Base-by-base conservation (phyloP, 139 green algal genomes). In the Asterochloris sp. region DNA sequence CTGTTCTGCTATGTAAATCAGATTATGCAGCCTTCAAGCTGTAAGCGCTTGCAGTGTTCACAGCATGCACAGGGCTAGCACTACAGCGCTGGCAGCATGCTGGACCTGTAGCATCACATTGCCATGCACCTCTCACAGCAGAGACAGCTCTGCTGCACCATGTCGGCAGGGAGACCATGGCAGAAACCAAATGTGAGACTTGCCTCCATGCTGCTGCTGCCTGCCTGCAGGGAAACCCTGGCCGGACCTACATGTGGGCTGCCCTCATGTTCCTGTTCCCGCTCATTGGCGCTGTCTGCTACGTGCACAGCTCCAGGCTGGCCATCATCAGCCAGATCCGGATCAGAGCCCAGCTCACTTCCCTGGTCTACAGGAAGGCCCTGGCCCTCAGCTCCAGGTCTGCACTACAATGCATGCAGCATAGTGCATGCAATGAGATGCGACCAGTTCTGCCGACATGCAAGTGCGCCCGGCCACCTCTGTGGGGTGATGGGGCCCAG, bases 311-410 rank as follows among this genome's bases (percentile, higher is more conserved):
- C 75, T 88, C 87, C 62, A 68, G 88, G 17, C 38, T 91, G 28
- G 78, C 83, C 23, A 85, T 89, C 64, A 83, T 84, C 62, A 83
- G 80, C 4, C 87, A 91, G 78, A 78, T 92, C 80, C 88, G 85
- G 80, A 80, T 92, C 62, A 81, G 89, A 4, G 83, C 86, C 16
- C 81, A 88, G 81, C 86, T 98, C 74, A 98, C 95, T 87, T 90
- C 91, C 24, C 90, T 91, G n/a, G 94, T 98, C 78, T 98, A 97
- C 87, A 85, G 94, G 67, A 98, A 98, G 86, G 93, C 91, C 75
- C 83, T 97, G 84, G 78, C 82, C 13, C 86, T 97, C 27, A 90
- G 84, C 83, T 88, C 85, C 78, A 80, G 79, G 78, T 83, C n/a
- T 13, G 62, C 38, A 54, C 2, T 54, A 10, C 38, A 54, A 54